A percentile compares a stretch with the other conserved stretches of the same genome.
phyloP scores from a whole-genome alignment of 208 protist species.

The Polymyxa betae region DNA sequence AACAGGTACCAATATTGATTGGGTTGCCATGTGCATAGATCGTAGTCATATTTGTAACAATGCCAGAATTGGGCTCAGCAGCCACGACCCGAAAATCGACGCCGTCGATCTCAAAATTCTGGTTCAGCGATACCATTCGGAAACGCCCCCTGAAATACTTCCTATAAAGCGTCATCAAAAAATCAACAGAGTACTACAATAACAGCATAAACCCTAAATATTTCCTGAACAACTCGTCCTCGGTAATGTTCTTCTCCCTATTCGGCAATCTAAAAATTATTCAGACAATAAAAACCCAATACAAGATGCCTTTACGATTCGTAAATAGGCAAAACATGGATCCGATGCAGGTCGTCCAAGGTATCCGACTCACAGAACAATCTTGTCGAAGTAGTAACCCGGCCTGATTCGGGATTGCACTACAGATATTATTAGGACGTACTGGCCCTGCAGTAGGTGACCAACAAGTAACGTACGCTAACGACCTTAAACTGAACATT shows the following conservation, averaged over 20 bases:
- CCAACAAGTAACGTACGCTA: neutral
- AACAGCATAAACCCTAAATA: neutral
- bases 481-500: conserved; percentile 42
- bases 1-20: neutral
- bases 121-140: neutral
- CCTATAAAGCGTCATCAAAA: neutral
- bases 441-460: neutral
- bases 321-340: conserved; percentile 15
- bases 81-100: conserved; percentile 6
- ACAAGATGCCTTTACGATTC: neutral
- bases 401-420: neutral
- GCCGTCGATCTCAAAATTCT: neutral
- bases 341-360: neutral
- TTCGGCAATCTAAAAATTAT: conserved; percentile 27
- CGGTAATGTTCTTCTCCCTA: conserved; percentile 37
- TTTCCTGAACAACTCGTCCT: neutral
- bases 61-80: neutral
- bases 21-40: neutral
- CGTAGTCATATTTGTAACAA: neutral
- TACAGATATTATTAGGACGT: neutral
- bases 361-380: neutral
- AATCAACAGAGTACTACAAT: neutral
- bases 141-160: neutral
- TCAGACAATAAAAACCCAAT: neutral
- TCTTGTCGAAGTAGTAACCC: neutral